These are phyloP conservation scores for Tarenaya hassleriana DNA, from an alignment of 345 rosid species.

Conservation along the genomic window DNA sequence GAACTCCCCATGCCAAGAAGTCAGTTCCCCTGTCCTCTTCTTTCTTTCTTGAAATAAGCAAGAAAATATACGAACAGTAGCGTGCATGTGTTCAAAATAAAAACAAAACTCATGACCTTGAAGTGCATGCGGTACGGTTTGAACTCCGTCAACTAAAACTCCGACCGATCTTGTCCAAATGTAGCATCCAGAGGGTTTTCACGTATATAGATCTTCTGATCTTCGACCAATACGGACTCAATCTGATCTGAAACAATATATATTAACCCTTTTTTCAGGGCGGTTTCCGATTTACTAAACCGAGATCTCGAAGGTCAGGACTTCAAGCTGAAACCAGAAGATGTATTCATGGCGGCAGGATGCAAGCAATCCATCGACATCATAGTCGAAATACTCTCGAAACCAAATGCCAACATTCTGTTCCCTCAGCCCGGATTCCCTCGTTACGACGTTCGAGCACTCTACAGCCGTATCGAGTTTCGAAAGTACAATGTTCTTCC, in stretches of 20 bases:
- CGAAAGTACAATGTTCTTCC: constrained; percentile 44
- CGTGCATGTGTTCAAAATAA: too few species aligned
- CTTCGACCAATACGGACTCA: too few species aligned
- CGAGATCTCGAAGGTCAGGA: constrained; percentile 32
- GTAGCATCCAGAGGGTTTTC: too few species aligned
- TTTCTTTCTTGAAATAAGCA: too few species aligned
- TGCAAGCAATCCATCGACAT: constrained; percentile 47
- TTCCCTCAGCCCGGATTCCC: constrained; percentile 31
- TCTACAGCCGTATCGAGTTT: constrained; percentile 25
- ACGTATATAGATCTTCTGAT: too few species aligned
- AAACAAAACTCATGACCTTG: too few species aligned
- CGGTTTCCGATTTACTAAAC: constrained; percentile 43
- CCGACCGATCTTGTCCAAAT: too few species aligned
- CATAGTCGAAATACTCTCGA: constrained; percentile 30
- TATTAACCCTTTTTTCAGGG: constrained; percentile 31
- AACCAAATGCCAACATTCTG: constrained; percentile 44
- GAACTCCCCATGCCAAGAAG: constrained; percentile 47
- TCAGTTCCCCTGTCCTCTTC: too few species aligned
- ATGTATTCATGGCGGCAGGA: constrained; percentile 50
- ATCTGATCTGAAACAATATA: too few species aligned
- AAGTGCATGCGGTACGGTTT: too few species aligned
- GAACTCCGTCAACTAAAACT: too few species aligned
- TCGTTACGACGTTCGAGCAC: constrained; percentile 28
- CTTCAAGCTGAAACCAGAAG: constrained; percentile 38
- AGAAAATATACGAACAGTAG: too few species aligned